Conservation (phyloP, 768 basidiomycete genomes). For the Termitomyces sp. region DNA sequence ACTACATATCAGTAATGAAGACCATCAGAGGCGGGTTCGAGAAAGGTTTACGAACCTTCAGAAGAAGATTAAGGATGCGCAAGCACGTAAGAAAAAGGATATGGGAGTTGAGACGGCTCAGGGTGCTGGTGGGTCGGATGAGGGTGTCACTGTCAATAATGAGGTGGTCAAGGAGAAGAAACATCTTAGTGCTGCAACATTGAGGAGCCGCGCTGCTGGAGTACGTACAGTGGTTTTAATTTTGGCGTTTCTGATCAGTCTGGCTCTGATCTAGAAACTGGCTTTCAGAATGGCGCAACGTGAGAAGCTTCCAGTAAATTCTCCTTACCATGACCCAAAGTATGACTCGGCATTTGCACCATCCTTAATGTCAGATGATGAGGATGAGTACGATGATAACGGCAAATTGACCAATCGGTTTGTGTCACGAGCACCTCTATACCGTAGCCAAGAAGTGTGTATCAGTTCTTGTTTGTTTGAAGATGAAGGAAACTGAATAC, state of each 20-base stretch:
- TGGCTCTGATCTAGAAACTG: slow-evolving; percentile 13
- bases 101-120: neutral
- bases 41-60: neutral
- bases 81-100: neutral
- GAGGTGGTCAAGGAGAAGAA: slow-evolving; percentile 7
- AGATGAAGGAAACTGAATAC: neutral
- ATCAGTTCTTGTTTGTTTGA: neutral
- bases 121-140: neutral
- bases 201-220: neutral
- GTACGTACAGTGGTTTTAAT: neutral
- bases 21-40: neutral
- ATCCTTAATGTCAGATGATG: slow-evolving; percentile 20
- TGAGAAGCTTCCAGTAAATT: neutral
- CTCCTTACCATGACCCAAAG: neutral
- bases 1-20: neutral
- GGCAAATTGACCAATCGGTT: neutral
- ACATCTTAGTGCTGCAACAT: neutral
- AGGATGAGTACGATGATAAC: slow-evolving; percentile 12
- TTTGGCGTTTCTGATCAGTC: neutral
- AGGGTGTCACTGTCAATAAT: neutral
- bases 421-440: neutral
- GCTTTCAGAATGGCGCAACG: slow-evolving; percentile 8
- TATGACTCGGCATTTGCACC: slow-evolving; percentile 8
- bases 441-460: neutral
- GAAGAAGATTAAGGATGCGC: too few relatives aligned